phyloP scores from a whole-genome alignment of 2,329 filamentous ascomycete genomes.

The Fusarium secorum region DNA sequence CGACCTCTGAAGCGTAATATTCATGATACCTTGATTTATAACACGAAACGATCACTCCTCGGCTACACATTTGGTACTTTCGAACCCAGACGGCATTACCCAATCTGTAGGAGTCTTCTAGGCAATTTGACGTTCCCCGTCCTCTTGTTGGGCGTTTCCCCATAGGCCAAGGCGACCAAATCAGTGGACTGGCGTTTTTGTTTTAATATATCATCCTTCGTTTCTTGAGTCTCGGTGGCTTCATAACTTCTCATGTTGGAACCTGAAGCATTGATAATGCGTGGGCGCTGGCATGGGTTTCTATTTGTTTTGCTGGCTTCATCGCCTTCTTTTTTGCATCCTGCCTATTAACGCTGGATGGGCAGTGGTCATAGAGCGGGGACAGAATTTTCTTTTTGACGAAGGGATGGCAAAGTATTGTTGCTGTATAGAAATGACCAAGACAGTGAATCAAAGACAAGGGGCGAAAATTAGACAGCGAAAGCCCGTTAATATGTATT shows the following conservation, averaged over 20 bases:
- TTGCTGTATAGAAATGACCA: conserved; percentile 13
- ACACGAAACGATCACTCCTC: not conserved
- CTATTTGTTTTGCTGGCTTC: conserved; percentile 6
- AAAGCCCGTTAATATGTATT: not conserved
- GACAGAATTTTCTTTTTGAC: not conserved
- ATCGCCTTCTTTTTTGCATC: conserved; percentile 4
- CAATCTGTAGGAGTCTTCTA: conserved; percentile 9
- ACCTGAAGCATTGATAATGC: not conserved
- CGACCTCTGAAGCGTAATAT: conserved; percentile 17
- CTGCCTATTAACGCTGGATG: conserved; percentile 4
- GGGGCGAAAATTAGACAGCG: not conserved
- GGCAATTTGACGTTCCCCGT: not conserved
- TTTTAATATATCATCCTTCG: not conserved
- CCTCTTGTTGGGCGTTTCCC: conserved; percentile 3
- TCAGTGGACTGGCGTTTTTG: conserved; percentile 18
- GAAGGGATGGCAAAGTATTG: conserved; percentile 14
- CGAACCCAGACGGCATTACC: not conserved
- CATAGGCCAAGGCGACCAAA: not conserved
- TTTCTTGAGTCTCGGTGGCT: not conserved
- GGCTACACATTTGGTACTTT: not conserved
- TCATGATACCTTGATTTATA: not conserved
- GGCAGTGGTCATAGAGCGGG: conserved; percentile 1
- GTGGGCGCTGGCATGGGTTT: not conserved
- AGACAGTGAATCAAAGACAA: not conserved
- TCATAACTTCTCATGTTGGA: not conserved